Evolutionary conservation across 306 rosid genomes (phyloP), one percentile per base, ranked within the genome.

Genomic region (Begonia masoniana): DNA sequence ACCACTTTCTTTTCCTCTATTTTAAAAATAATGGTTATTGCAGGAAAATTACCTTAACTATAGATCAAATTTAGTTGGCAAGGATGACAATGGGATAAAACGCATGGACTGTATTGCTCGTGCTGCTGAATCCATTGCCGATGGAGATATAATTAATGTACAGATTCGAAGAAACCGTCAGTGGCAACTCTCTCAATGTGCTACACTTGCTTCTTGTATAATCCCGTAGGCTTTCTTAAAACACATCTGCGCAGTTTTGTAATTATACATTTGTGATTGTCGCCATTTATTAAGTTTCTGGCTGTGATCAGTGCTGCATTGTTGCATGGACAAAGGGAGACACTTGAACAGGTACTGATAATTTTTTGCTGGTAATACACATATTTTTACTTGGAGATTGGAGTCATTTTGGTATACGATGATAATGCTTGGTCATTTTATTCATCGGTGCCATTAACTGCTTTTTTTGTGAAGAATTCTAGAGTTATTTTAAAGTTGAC

Each of bases 121-220:
- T 62, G 92, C 99, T 13, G 88, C 99, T 43, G 99, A 86, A 73
- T 86, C 94, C 63, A 86, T 91, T 71, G 94, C 85, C 39, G 78
- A 79, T 73, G 99, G 88, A 45, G 99, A 91, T 72, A 77, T 91
- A 62, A 73, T 91, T 74, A 83, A 81, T 51, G 96, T 91, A 50
- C 96, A 91, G 68, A 91, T 91, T 73, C 79, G 94, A 69, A 87
- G 92, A 71, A 76, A 91, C 74, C 79, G 86, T 39, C 99, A 91
- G 64, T 91, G 96, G 99, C 96, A 91, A 71, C 99, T 91, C 63
- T 91, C 94, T 69, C 99, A 86, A 78, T 74, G 81, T 70, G 65
- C 82, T 58, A 76, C 74, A 47, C 62, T 83, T 47, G 85, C 93
- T 59, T 81, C 96, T n/a, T 77, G 74, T 58, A 82, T 91, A 61